Conservation (phyloP, 441 rosid genomes). For the Erysimum cheiri region DNA sequence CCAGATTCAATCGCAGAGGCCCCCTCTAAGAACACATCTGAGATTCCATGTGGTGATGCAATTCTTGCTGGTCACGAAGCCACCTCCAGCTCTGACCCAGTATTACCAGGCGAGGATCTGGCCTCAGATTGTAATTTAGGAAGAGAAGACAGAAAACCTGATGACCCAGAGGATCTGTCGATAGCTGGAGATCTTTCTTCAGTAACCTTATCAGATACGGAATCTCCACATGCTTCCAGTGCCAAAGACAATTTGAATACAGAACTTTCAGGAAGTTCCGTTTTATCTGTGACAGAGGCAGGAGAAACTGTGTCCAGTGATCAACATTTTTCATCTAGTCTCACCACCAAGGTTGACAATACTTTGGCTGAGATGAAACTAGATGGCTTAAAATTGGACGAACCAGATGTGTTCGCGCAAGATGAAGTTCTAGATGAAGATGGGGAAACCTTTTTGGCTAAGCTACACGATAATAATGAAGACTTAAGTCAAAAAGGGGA, state of each 20-base stretch:
- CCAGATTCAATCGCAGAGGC: constrained; percentile 36
- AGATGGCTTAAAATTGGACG: constrained; percentile 46
- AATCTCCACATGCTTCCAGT: constrained; percentile 28
- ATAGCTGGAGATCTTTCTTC: constrained; percentile 34
- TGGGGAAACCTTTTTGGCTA: constrained; percentile 54
- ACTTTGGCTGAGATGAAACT: constrained; percentile 48
- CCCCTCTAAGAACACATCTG: constrained; percentile 41
- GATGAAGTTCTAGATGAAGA: constrained; percentile 56
- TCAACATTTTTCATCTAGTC: constrained; percentile 41
- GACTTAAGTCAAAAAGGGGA: constrained; percentile 40
- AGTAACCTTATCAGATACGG: constrained; percentile 27
- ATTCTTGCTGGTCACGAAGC: constrained; percentile 38
- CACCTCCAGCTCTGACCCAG: constrained; percentile 42
- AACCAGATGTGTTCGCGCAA: constrained; percentile 42
- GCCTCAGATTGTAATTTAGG: constrained; percentile 36
- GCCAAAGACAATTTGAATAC: constrained; percentile 28
- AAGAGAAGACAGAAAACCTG: constrained; percentile 33
- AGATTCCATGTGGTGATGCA: constrained; percentile 43
- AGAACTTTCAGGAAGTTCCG: constrained; percentile 25
- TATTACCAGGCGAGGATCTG: constrained; percentile 33
- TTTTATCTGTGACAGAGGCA: constrained; percentile 38
- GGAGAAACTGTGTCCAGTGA: constrained; percentile 39
- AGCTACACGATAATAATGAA: constrained; percentile 51
- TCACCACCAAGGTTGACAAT: constrained; percentile 42
- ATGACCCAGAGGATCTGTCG: constrained; percentile 35